Conservation (phyloP, 768 basidiomycete species). For the Mycena amicta region DNA sequence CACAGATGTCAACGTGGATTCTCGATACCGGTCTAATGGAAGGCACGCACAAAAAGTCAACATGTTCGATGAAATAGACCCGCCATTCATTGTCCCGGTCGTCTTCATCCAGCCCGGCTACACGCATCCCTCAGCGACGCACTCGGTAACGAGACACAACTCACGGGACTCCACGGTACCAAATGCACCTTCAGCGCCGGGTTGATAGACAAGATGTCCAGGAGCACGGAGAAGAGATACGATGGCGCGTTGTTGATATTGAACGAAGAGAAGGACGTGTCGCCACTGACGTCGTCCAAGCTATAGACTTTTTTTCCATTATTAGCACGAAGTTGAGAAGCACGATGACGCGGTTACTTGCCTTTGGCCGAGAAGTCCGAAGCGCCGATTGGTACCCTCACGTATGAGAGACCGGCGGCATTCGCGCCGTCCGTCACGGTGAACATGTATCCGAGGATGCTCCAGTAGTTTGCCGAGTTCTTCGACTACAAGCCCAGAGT, state of each 20-base stretch:
- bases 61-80: constrained; percentile 39
- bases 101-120: constrained; percentile 86
- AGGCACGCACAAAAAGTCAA: not conserved
- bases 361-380: constrained; percentile 69
- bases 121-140: too few relatives aligned
- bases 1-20: too few relatives aligned
- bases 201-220: constrained; percentile 66
- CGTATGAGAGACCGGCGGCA: constrained; percentile 67
- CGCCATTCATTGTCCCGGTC: constrained; percentile 70
- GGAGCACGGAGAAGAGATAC: constrained; percentile 63
- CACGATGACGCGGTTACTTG: constrained; percentile 30
- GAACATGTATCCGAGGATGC: constrained; percentile 61
- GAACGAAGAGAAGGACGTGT: constrained; percentile 61
- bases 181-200: constrained; percentile 49
- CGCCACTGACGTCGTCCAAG: constrained; percentile 61
- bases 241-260: constrained; percentile 62
- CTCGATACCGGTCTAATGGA: not conserved
- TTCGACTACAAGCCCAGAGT: too few relatives aligned
- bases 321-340: not conserved
- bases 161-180: constrained; percentile 75
- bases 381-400: constrained; percentile 73
- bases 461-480: constrained; percentile 61
- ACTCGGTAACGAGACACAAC: too few relatives aligned
- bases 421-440: constrained; percentile 59
- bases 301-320: constrained; percentile 59